Evolutionary conservation across 805 yeast genomes (phyloP), one percentile per base, ranked within the genome.

Genomic region (Kodamaea leandrae): DNA sequence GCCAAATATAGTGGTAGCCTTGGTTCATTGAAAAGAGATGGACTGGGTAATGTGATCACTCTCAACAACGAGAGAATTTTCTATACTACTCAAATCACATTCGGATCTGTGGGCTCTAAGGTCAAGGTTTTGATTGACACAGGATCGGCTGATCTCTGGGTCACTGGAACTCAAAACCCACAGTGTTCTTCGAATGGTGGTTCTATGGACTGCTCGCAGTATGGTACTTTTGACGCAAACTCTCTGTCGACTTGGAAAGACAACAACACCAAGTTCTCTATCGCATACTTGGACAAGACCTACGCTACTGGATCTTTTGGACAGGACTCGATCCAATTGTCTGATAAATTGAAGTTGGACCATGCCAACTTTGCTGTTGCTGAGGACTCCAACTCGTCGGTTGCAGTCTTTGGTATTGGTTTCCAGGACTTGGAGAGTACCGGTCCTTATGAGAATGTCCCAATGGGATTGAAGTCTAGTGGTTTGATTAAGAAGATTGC

Each of bases 61-160:
- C 27, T 48, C 36, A 36, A 33, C 14, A 41, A 44, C 28, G 29
- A 50, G 25, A 45, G 42, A 23, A 28, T 46, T 8, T 55, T 46
- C 32, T 56, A 55, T 36, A 42, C 48, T 9, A 39, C 53, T 13
- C 37, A 42, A 13, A 20, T 56, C 8, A 19, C 44, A 18, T 55
- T 84, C 15, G 91, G 93, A 3, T 75, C 86, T 0, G 74, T 81
- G 1, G 53, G 66, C 1, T 83, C 82, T 51, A 57, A 64, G n/a
- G 65, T 83, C 4, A 66, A 66, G 7, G 78, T 83, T 7, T 57
- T 81, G 27, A 55, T 84, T n/a, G 93, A 84, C 53, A 84, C 90
- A 1, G 93, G 91, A 2, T 82, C 89, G 0, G 74, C 86, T 0
- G 91, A 84, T 56, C 61, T 85, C 16, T 83, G 87, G 86, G 77